Conservation (phyloP, 306 rosid genomes). For the Fagus crenata region DNA sequence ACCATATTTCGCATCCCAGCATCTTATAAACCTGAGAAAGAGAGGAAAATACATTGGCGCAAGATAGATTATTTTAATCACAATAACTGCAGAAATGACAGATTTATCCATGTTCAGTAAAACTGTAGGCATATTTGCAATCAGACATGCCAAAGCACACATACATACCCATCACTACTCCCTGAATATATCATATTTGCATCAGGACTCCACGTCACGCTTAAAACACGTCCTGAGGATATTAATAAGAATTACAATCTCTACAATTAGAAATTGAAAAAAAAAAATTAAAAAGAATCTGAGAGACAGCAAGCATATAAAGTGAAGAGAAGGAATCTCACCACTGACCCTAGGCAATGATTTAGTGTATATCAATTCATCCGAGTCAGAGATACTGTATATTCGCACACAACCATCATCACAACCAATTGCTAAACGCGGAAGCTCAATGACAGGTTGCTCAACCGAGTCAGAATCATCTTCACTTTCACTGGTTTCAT, state of each 20-base stretch:
- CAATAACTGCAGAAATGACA: background rate
- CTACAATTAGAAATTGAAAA: background rate
- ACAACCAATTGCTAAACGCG: constrained; percentile 63
- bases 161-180: constrained; percentile 87
- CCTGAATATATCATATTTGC: constrained; percentile 74
- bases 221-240: constrained; percentile 69
- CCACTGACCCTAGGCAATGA: constrained; percentile 85
- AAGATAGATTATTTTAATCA: background rate
- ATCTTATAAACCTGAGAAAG: constrained; percentile 59
- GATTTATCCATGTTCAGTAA: background rate
- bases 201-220: constrained; percentile 87
- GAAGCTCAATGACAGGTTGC: constrained; percentile 35
- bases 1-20: constrained; percentile 71
- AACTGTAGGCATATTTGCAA: background rate
- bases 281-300: background rate
- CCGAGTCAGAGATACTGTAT: constrained; percentile 51
- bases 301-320: background rate
- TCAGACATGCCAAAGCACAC: background rate
- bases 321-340: constrained; percentile 44
- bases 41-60: background rate
- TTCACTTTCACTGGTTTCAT: constrained; percentile 60
- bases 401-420: constrained; percentile 79
- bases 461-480: constrained; percentile 49
- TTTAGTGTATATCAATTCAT: constrained; percentile 61
- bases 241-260: constrained; percentile 17